phyloP scores from a whole-genome alignment of 1,284 basidiomycete species.

The Chalciporus sp. region DNA sequence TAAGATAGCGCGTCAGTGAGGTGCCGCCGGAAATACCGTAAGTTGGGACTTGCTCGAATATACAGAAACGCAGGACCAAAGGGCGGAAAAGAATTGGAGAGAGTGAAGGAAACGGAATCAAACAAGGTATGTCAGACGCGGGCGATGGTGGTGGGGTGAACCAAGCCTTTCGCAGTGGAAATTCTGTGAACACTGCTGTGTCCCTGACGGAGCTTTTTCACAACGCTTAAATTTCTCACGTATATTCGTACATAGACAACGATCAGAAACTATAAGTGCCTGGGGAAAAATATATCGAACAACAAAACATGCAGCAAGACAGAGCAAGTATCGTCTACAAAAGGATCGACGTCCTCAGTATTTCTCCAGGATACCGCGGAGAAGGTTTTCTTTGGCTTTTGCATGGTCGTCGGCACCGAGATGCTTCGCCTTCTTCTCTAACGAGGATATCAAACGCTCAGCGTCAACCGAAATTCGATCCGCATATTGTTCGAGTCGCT shows the following conservation, averaged over 20 bases:
- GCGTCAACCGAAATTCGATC: constrained; percentile 23
- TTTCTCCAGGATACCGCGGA: constrained; percentile 37
- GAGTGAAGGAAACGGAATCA: background rate
- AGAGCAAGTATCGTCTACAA: background rate
- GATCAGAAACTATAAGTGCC: background rate
- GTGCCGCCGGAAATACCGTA: background rate
- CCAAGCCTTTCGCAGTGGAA: constrained; percentile 12
- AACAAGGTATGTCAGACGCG: constrained; percentile 5
- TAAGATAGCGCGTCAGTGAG: constrained; percentile 6
- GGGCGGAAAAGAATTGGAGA: background rate
- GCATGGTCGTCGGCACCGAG: constrained; percentile 36
- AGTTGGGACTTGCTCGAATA: constrained; percentile 8
- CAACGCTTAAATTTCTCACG: constrained; percentile 27
- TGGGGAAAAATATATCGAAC: constrained; percentile 4
- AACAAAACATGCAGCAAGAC: constrained; percentile 9
- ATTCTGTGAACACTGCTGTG: constrained; percentile 9
- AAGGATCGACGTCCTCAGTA: constrained; percentile 19
- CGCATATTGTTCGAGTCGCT: constrained; percentile 20
- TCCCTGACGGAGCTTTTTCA: constrained; percentile 7
- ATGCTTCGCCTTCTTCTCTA: constrained; percentile 33
- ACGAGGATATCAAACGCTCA: constrained; percentile 25
- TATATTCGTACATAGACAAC: constrained; percentile 5
- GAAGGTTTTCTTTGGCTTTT: constrained; percentile 37
- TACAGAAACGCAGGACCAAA: background rate
- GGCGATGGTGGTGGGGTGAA: constrained; percentile 10